Conservation (phyloP, 352 stramenopile genomes). For the Phytophthora palmivora region DNA sequence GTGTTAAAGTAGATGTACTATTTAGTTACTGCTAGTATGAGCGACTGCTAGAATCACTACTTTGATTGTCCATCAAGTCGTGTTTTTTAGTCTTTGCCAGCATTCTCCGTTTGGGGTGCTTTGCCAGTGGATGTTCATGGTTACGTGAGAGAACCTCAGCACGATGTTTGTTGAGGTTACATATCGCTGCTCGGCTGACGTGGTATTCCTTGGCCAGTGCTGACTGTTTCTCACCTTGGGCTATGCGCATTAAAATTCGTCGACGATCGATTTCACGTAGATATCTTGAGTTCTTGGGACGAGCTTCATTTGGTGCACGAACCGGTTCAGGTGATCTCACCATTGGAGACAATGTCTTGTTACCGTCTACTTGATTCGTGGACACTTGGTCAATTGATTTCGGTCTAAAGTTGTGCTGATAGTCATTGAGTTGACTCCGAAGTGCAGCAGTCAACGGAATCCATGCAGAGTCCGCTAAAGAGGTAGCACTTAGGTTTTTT, state of each 20-base stretch:
- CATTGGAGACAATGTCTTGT: conserved; percentile 6
- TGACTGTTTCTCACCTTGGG: conserved; percentile 68
- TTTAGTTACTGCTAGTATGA: conserved; percentile 4
- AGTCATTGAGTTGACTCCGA: not conserved
- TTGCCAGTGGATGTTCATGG: conserved; percentile 62
- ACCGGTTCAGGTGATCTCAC: conserved; percentile 20
- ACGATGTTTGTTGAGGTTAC: conserved; percentile 74
- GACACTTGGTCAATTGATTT: conserved; percentile 6
- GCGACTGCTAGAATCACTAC: not conserved
- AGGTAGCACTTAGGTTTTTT: not conserved
- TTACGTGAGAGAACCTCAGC: conserved; percentile 55
- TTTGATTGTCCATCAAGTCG: conserved; percentile 11
- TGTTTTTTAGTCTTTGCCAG: conserved; percentile 10
- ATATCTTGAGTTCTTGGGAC: conserved; percentile 62
- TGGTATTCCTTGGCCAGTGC: conserved; percentile 71
- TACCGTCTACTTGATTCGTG: not conserved
- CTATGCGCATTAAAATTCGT: conserved; percentile 61
- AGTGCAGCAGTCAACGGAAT: conserved; percentile 12
- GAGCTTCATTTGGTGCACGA: conserved; percentile 4
- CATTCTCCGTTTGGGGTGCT: conserved; percentile 59
- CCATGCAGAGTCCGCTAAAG: conserved; percentile 12
- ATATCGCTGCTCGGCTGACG: conserved; percentile 75
- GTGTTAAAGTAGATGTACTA: too few species aligned
- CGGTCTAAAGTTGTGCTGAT: not conserved
- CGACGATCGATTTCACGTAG: conserved; percentile 73